Evolutionary conservation across 140 eudicot species (phyloP), one percentile per base, ranked within the genome.

Genomic region (Senecio squalidus): DNA sequence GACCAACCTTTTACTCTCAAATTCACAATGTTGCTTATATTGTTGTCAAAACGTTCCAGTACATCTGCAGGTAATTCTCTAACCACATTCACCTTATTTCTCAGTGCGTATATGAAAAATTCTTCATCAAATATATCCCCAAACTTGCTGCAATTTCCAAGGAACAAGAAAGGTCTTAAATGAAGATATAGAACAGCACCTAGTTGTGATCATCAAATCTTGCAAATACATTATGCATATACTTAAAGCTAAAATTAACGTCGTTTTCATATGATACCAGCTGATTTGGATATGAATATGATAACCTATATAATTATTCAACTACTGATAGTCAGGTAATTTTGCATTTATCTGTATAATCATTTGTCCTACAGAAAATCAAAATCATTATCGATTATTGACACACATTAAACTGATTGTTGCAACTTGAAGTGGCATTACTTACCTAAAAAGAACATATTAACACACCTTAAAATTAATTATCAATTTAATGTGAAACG

Each of bases 1-100:
- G 99, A 88, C 99, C 99, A 92, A 55, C 79, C 99, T 76, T 92
- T 92, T 34, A 92, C 88, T 75, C 99, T 80, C 75, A 92, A 76
- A 58, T 92, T 92, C 39, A 88, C 82, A 21, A 92, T 92, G 82
- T 78, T 92, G 82, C 99, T 92, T 54, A 88, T 88, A 53, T 92
- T 92, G 70, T 92, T 62, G 74, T 92, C 89, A 39, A 88, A 92
- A 33, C 71, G 84, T 58, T 70, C 69, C 15, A 92, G 91, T 27
- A 88, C 41, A 68, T 84, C 89, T 44, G 80, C 80, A 27, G 99
- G 99, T 60, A 92, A 89, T 68, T 74, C 73, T 74, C 83, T 77
- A 67, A 88, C 79, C 67, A 92, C 89, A 41, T 82, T 84, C 65
- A 92, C 99, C 14, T 82, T 91, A 74, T 69, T 77, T 60, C 93